A percentile compares a stretch with the other conserved stretches of the same genome.
Conservation (phyloP, 768 basidiomycete genomes). For the Lactarius deliciosus region DNA sequence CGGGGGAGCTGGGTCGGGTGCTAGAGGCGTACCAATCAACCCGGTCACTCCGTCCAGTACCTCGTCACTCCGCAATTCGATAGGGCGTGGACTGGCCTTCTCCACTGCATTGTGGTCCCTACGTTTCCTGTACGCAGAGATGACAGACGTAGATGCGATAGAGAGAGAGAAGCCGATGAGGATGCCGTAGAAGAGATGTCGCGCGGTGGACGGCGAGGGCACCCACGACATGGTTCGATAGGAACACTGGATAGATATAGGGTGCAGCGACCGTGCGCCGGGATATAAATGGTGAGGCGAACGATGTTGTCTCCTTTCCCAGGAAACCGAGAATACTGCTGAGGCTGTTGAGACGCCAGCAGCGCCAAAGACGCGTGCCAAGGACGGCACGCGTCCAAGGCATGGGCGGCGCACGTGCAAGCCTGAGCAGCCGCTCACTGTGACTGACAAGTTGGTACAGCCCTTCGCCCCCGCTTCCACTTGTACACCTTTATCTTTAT, state of each 20-base stretch:
- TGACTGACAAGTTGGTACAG: background rate
- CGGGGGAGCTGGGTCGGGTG: background rate
- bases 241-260: background rate
- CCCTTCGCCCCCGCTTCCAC: too few species aligned
- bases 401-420: conserved; percentile 18
- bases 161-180: conserved; percentile 78
- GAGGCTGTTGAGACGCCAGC: background rate
- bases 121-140: conserved; percentile 51
- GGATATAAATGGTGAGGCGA: conserved; percentile 1
- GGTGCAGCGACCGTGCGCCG: conserved; percentile 26
- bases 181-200: conserved; percentile 50
- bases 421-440: background rate
- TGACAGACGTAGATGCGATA: conserved; percentile 64
- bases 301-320: background rate
- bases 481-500: too few species aligned
- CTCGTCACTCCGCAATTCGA: conserved; percentile 74
- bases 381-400: conserved; percentile 32
- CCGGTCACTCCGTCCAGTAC: conserved; percentile 79
- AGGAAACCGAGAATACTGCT: conserved; percentile 9
- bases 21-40: conserved; percentile 63
- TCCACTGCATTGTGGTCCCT: conserved; percentile 43
- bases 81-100: conserved; percentile 50
- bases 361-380: conserved; percentile 24
- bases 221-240: conserved; percentile 30
- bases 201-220: conserved; percentile 33